Base-by-base conservation (phyloP, 371 early-diverging fungal genomes). In the Syncephalastrum monosporum region DNA sequence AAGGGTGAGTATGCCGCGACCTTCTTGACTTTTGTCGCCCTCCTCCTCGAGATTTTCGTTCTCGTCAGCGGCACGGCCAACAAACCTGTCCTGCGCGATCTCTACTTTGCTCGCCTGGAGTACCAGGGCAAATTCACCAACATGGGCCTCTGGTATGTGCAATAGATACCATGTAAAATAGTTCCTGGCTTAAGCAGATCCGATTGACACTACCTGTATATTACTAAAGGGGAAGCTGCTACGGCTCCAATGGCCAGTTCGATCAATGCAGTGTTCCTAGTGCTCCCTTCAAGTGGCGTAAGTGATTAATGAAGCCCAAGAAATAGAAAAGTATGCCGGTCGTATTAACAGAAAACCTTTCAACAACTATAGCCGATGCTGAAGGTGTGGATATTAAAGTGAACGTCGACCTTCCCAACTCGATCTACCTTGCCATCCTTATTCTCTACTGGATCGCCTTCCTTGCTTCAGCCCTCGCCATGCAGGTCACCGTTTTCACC, bases 401-500 rank as follows among this genome's bases (percentile, higher is more conserved):
- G 6, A 52, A 43, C 43, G 29, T 57, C 7, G 29, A 53, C 33
- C 4, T 57, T 5, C 63, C 57, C 14, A 59, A 70, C 25, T 47
- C 48, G 23, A 56, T 76, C 0, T 71, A 68, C 50, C 47, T 72
- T 13, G 75, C 78, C 41, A 63, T 66, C 41, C 71, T 77, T 48
- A 65, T 74, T 14, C 55, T 77, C 15, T 77, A 74, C 51, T 74
- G 70, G 71, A 69, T 77, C 56, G 74, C 71, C 3, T 60, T 72
- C 33, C 68, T 66, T 42, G 64, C 74, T 24, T 72, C 71, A 6
- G 64, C 67, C 7, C 21, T 74, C 38, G 74, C 78, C 25, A 55
- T 77, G 42, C 33, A 67, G 23, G 63, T 70, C 49, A 72, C 78
- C 1, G 21, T 71, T 38, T 61, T 72, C 55, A 70, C 69, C 4